Base-by-base conservation (phyloP, 257 asterid genomes). In the Solanum ahanhuiri region DNA sequence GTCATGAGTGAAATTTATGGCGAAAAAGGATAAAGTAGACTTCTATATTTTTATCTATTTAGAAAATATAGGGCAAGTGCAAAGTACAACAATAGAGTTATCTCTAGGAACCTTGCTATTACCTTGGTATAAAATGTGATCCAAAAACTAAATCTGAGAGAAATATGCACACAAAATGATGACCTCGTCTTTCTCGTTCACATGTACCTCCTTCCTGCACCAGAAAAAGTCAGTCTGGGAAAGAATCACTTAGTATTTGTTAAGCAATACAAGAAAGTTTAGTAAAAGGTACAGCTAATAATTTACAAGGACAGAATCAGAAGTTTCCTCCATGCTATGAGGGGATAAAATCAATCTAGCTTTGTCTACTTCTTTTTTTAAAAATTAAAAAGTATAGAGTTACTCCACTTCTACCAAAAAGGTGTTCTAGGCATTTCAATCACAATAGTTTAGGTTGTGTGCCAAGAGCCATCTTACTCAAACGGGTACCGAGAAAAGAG, bases 141-240 rank as follows among this genome's bases (percentile, higher is more conserved):
- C 91, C 84, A 28, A 89, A 67, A 70, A 71, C 72, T 86, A 88
- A 83, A 90, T 87, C 89, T 86, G 92, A 70, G 91, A 88, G 88
- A 93, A 96, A 90, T 93, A 92, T 34, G 95, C 88, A 70, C 96
- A 93, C 83, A 96, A 88, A 84, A 92, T 54, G 86, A 93, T 81
- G 41, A 83, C 84, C 64, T 87, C 92, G 31, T 91, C 93, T 85
- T 89, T 89, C 83, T 64, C 91, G 87, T 81, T 84, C 31, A 88
- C 90, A 60, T 43, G 89, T 86, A 93, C 96, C 89, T 93, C 96
- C 90, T 94, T 94, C 99, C 99, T 96, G 97, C 89, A 89, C 71
- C 89, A 87, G 64, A 87, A 69, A 60, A 87, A 28, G 15, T 41
- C 5, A 79, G 25, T 22, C 25, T 15, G 63, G 12, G 41, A 70